phyloP scores from a whole-genome alignment of 2,329 filamentous ascomycete genomes.

The Tricladium varicosporioides region DNA sequence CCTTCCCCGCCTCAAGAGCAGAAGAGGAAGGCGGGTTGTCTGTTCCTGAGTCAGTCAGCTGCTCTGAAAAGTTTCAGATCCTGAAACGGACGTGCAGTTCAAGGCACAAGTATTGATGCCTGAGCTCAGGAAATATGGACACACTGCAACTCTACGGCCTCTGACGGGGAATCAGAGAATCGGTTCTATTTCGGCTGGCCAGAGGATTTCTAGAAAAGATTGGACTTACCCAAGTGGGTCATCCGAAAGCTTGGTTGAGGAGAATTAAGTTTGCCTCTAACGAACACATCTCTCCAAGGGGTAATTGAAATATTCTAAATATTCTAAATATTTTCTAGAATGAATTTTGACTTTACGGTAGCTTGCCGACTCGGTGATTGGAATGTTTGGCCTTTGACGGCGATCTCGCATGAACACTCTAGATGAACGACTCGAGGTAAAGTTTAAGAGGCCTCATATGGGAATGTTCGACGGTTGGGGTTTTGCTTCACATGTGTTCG shows the following conservation, averaged over 20 bases:
- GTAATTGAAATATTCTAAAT: not conserved
- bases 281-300: not conserved
- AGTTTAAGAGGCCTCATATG: not conserved
- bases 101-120: no score
- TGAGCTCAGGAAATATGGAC: not conserved
- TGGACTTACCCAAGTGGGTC: not conserved
- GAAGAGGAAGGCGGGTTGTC: not conserved
- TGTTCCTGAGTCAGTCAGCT: not conserved
- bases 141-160: not conserved
- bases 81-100: not conserved
- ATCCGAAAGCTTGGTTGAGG: not conserved
- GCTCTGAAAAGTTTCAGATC: not conserved
- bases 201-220: not conserved
- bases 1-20: not conserved
- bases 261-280: not conserved
- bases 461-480: not conserved
- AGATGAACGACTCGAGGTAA: not conserved
- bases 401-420: not conserved
- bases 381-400: not conserved
- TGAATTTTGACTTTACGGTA: not conserved
- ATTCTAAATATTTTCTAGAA: not conserved
- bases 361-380: not conserved
- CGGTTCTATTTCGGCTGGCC: not conserved
- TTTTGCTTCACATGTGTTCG: not conserved
- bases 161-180: not conserved